Evolutionary conservation across 176 grass and related monocot species (phyloP).

Genomic region (Cenchrus americanus): DNA sequence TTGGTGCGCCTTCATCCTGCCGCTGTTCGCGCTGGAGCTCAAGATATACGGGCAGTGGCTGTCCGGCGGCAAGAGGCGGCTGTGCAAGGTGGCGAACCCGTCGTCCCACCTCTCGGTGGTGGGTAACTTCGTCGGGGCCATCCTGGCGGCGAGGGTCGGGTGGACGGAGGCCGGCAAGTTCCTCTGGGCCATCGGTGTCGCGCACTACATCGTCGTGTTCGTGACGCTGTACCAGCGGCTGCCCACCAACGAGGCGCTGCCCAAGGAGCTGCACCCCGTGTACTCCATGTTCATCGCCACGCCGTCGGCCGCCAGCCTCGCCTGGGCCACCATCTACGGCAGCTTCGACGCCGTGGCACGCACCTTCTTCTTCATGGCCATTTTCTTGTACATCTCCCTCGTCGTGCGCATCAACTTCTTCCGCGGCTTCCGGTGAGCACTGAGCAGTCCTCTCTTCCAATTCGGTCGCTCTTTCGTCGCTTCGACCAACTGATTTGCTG

Average conservation of each 20-base stretch:
- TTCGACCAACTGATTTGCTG: background rate
- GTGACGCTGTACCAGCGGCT: conserved; percentile 93
- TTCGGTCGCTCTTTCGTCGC: background rate
- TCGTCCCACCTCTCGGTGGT: conserved; percentile 95
- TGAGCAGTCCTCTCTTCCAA: background rate
- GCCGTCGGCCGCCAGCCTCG: conserved; percentile 90
- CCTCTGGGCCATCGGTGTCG: conserved; percentile 84
- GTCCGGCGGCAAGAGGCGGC: conserved; percentile 85
- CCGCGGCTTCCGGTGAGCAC: conserved; percentile 79
- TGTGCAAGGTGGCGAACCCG: conserved; percentile 98
- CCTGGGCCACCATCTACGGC: conserved; percentile 84
- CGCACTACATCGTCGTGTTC: conserved; percentile 96
- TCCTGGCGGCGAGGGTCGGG: conserved; percentile 85
- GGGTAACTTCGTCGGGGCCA: conserved; percentile 97
- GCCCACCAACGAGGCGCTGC: conserved; percentile 91
- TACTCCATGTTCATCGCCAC: conserved; percentile 99
- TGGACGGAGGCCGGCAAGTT: conserved; percentile 89
- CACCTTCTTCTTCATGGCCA: conserved; percentile 91
- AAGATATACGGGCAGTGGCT: conserved; percentile 99
- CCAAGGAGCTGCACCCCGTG: conserved; percentile 95
- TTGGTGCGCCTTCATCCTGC: conserved; percentile 70
- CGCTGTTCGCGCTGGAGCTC: conserved; percentile 84
- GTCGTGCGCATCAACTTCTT: conserved; percentile 99
- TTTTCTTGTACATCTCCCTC: conserved; percentile 87
- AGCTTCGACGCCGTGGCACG: conserved; percentile 81